These are phyloP conservation scores for Globisporangium spiculum DNA, from an alignment of 352 stramenopile genomes.

Conservation along the genomic window DNA sequence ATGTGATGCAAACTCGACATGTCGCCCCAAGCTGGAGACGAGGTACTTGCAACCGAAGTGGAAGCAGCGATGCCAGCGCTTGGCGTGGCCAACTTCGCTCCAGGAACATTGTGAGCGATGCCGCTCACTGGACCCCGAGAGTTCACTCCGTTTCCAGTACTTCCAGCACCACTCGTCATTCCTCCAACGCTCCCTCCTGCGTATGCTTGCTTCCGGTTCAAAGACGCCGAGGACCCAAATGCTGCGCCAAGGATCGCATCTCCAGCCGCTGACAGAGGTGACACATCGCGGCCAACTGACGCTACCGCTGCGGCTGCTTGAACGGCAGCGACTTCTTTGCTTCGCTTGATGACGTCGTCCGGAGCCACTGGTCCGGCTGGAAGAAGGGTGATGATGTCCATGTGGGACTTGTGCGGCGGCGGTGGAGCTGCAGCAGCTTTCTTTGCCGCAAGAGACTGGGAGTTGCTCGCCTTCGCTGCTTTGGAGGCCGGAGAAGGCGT, in stretches of 20 bases:
- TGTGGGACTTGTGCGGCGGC: conserved; percentile 73
- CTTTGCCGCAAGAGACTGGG: conserved; percentile 17
- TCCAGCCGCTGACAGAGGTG: conserved; percentile 41
- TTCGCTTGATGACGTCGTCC: conserved; percentile 86
- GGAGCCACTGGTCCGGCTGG: conserved; percentile 47
- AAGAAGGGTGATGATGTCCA: conserved; percentile 68
- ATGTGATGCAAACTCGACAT: conserved; percentile 34
- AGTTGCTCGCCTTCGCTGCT: conserved; percentile 4
- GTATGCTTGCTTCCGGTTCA: conserved; percentile 40
- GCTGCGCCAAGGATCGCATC: conserved; percentile 51
- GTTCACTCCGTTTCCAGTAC: not conserved
- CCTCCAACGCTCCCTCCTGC: conserved; percentile 21
- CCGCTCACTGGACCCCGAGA: conserved; percentile 7
- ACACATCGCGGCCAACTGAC: conserved; percentile 44
- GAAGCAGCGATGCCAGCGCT: conserved; percentile 14
- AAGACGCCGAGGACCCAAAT: conserved; percentile 38
- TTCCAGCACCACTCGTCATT: conserved; percentile 11
- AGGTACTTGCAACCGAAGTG: conserved; percentile 7
- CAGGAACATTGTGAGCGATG: conserved; percentile 7
- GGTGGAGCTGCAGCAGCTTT: conserved; percentile 30
- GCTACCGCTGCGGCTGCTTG: conserved; percentile 69
- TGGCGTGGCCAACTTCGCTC: conserved; percentile 7
- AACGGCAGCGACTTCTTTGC: conserved; percentile 76
- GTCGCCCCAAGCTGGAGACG: conserved; percentile 24
- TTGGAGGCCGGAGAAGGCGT: conserved; percentile 17